Base-by-base conservation (phyloP, 148 eudicot species). In the Fagopyrum tataricum region DNA sequence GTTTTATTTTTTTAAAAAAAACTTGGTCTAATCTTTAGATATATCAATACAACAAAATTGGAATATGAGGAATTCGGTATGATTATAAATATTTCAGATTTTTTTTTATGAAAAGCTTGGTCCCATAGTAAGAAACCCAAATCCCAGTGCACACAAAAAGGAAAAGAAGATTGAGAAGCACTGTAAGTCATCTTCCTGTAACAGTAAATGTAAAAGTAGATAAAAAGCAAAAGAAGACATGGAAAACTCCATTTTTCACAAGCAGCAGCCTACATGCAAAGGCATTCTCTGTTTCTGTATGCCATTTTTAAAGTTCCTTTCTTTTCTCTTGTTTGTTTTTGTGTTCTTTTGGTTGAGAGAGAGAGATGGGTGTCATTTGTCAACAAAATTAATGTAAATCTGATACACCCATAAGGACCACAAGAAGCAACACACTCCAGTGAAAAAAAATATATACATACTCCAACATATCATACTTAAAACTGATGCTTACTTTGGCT, bases 401-500 rank as follows among this genome's bases (percentile, higher is more conserved):
- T 64, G 69, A 64, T 43, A 64, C n/a, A 15, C 69, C 43, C 69
- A 37, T 12, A 64, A 64, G 69, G 69, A 64, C 69, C 69, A 64
- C 69, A 6, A 7, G 10, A 55, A 20, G 61, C 8, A 18, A 11
- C 21, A 55, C 24, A 18, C 44, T 64, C 14, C 69, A 31, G 20
- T 39, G 17, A 39, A 9, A 14, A 37, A 64, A 39, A 31, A 62
- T 62, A 61, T 31, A 3, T n/a, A n/a, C 31, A 61, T 61, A 10
- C 67, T n/a, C 67, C n/a, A n/a, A 4, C 11, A 59, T 9, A 59
- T 59, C 67, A 59, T 59, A 39, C 67, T 59, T 24, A 59, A 62
- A 37, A 62, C 37, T 62, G 68, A 62, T 62, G 68, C 68, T n/a
- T 26, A 7, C 17, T 62, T 62, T 62, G 68, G 68, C 68, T 62